These are phyloP conservation scores for Diutina ranongensis DNA, from an alignment of 1,139 yeast species.

Conservation along the genomic window DNA sequence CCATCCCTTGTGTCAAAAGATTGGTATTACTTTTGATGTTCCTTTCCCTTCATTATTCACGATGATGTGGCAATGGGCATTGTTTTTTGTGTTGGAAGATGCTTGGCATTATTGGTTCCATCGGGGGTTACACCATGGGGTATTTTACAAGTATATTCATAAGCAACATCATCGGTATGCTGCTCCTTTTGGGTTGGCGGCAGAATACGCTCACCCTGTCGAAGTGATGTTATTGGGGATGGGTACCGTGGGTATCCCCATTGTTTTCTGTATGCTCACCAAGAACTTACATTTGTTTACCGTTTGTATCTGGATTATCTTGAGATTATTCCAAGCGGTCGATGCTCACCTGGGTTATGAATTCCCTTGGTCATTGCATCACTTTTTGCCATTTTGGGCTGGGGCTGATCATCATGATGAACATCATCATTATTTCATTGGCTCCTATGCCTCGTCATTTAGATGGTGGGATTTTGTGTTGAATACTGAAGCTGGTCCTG, in stretches of 20 bases:
- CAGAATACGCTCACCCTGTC: conserved; percentile 38
- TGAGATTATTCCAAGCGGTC: conserved; percentile 36
- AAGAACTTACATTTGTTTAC: conserved; percentile 29
- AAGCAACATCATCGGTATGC: conserved; percentile 40
- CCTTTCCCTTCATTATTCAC: conserved; percentile 28
- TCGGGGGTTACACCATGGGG: conserved; percentile 34
- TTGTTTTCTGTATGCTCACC: conserved; percentile 9
- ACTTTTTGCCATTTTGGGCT: conserved; percentile 37
- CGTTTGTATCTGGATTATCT: conserved; percentile 29
- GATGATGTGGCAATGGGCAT: conserved; percentile 22
- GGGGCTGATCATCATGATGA: conserved; percentile 41
- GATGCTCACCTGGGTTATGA: conserved; percentile 40
- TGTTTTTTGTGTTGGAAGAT: conserved; percentile 34
- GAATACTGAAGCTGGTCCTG: conserved; percentile 34
- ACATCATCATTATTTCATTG: conserved; percentile 36
- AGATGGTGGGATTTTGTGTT: conserved; percentile 37
- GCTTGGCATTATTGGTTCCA: conserved; percentile 40
- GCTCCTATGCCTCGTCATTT: conserved; percentile 33
- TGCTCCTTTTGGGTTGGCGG: conserved; percentile 38
- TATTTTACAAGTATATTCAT: conserved; percentile 35
- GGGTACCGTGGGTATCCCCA: conserved; percentile 39
- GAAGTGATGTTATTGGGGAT: conserved; percentile 34
- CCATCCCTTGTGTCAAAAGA: conserved; percentile 31
- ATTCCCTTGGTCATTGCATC: conserved; percentile 37
- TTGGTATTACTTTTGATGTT: conserved; percentile 26